These are phyloP conservation scores for Ganoderma sinense DNA, from an alignment of 1,284 basidiomycete genomes.

Conservation along the genomic window DNA sequence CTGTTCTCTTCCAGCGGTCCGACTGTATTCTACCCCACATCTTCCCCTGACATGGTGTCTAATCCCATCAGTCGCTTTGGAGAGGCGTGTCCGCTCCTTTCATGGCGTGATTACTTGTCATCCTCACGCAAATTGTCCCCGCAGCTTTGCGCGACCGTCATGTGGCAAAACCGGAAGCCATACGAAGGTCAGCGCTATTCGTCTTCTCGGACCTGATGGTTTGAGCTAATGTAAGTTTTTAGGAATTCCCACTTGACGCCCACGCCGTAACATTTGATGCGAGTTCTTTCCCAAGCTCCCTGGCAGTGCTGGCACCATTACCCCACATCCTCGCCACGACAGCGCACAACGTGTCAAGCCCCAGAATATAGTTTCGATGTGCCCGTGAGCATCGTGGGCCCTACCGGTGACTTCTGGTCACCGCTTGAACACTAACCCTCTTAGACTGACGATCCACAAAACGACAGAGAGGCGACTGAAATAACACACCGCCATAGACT, in stretches of 20 bases:
- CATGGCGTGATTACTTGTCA: not conserved
- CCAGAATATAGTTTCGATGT: not conserved
- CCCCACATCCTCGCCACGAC: not conserved
- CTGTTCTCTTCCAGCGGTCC: not conserved
- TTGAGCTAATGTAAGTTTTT: conserved; percentile 2
- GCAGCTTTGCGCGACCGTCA: not conserved
- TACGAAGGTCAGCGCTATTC: not conserved
- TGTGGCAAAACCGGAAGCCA: not conserved
- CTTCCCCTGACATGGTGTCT: not conserved
- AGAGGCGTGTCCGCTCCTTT: not conserved
- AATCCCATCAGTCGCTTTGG: conserved; percentile 1
- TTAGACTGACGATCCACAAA: not conserved
- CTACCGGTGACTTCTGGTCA: not conserved
- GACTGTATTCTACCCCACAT: not conserved
- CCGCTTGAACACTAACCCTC: not conserved
- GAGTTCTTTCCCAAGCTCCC: not conserved
- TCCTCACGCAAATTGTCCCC: not conserved
- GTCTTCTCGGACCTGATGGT: not conserved
- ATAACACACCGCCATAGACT: not conserved
- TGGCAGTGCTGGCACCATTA: not conserved
- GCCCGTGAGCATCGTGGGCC: not conserved
- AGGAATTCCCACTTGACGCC: not conserved
- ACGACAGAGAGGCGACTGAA: not conserved
- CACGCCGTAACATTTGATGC: not conserved
- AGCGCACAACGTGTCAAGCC: not conserved